Conservation (phyloP, 805 yeast genomes). For the Teunomyces gatunensis region DNA sequence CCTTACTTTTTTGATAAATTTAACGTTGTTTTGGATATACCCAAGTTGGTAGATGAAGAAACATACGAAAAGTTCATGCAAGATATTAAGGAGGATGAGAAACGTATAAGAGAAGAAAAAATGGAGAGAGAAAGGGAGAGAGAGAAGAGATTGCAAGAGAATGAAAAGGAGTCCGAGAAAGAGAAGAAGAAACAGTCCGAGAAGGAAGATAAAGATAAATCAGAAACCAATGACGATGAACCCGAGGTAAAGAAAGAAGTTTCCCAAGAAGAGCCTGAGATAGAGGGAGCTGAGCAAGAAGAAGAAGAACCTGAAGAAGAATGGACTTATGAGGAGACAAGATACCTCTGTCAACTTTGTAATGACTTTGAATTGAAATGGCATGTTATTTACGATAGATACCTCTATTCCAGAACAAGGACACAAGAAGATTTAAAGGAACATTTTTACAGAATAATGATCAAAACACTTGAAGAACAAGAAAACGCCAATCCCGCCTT, state of each 20-base stretch:
- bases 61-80: conserved; percentile 55
- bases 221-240: not conserved
- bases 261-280: conserved; percentile 5
- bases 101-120: conserved; percentile 8
- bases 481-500: conserved; percentile 45
- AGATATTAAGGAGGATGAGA: conserved; percentile 31
- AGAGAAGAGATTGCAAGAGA: conserved; percentile 9
- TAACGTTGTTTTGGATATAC: conserved; percentile 66
- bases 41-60: conserved; percentile 57
- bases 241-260: not conserved
- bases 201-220: not conserved
- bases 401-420: conserved; percentile 35
- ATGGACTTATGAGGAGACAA: conserved; percentile 81
- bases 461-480: conserved; percentile 41
- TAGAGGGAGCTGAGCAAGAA: conserved; percentile 38
- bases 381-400: conserved; percentile 65
- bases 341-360: conserved; percentile 72
- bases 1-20: conserved; percentile 74
- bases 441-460: conserved; percentile 70
- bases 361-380: conserved; percentile 61
- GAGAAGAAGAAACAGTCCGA: conserved; percentile 3
- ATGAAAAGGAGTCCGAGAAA: conserved; percentile 7
- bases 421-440: conserved; percentile 79
- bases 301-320: conserved; percentile 25
- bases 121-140: conserved; percentile 11